Evolutionary conservation across 805 yeast species (phyloP).

Genomic region (Zygoascus bituminiphila): DNA sequence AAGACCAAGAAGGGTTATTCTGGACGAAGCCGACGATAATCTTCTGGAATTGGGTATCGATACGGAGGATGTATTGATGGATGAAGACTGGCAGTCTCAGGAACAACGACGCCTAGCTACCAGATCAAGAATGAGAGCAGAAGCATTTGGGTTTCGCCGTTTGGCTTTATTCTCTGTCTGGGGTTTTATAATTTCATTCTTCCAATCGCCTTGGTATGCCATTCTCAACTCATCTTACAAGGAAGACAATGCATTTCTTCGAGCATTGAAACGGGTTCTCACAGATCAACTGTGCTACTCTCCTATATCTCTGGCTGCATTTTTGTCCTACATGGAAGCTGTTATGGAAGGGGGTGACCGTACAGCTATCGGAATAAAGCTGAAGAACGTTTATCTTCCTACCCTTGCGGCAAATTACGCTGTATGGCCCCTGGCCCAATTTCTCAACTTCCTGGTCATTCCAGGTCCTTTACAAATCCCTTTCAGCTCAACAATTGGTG

Average conservation of each 20-base stretch:
- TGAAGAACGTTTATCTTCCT: conserved; percentile 48
- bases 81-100: conserved; percentile 8
- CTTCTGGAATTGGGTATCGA: conserved; percentile 29
- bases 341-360: conserved; percentile 68
- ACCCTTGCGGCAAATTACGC: conserved; percentile 71
- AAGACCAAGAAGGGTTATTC: conserved; percentile 24
- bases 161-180: conserved; percentile 74
- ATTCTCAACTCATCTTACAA: conserved; percentile 70
- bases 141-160: conserved; percentile 54
- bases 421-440: conserved; percentile 88
- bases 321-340: conserved; percentile 77
- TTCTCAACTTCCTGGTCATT: conserved; percentile 62
- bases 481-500: conserved; percentile 78
- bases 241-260: conserved; percentile 63
- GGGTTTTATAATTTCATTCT: conserved; percentile 79
- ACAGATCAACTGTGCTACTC: conserved; percentile 88
- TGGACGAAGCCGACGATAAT: conserved; percentile 29
- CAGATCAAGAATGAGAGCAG: conserved; percentile 9
- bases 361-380: conserved; percentile 54
- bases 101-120: background rate
- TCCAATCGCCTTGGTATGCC: conserved; percentile 84
- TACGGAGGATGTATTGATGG: background rate
- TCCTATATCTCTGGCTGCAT: conserved; percentile 71
- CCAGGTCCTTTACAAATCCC: conserved; percentile 87
- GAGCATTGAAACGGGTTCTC: conserved; percentile 76